Conservation (phyloP, 2,329 filamentous ascomycete genomes). For the Colletotrichum sp. region DNA sequence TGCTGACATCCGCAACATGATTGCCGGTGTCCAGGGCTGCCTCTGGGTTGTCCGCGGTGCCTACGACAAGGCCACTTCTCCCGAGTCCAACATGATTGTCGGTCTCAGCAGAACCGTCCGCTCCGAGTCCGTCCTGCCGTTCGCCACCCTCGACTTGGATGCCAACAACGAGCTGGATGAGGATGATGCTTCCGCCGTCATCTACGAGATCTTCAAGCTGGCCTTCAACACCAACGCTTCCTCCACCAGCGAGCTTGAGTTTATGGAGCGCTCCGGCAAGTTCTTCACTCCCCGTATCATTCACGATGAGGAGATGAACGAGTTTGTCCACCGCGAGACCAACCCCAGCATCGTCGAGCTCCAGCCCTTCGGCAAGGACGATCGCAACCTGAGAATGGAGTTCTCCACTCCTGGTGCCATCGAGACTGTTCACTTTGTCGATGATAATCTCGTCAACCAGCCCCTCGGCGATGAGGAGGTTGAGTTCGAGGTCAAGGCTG, state of each 20-base stretch:
- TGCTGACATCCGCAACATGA: slow-evolving; percentile 35
- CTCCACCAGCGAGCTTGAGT: slow-evolving; percentile 44
- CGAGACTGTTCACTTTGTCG: slow-evolving; percentile 43
- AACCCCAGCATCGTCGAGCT: slow-evolving; percentile 39
- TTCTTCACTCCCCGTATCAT: slow-evolving; percentile 45
- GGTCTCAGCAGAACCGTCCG: slow-evolving; percentile 50
- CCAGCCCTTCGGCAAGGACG: slow-evolving; percentile 41
- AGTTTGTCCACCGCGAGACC: slow-evolving; percentile 46
- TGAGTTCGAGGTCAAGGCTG: slow-evolving; percentile 46
- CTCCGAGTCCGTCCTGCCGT: slow-evolving; percentile 48
- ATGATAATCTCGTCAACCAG: slow-evolving; percentile 31
- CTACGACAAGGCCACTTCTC: slow-evolving; percentile 37
- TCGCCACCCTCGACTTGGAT: slow-evolving; percentile 51
- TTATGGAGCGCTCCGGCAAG: slow-evolving; percentile 40
- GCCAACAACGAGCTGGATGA: slow-evolving; percentile 33
- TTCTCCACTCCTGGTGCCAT: slow-evolving; percentile 41
- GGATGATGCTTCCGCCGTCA: slow-evolving; percentile 32
- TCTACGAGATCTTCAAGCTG: slow-evolving; percentile 38
- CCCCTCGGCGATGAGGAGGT: slow-evolving; percentile 39
- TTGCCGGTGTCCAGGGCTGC: slow-evolving; percentile 36
- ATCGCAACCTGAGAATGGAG: slow-evolving; percentile 37
- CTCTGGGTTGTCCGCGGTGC: slow-evolving; percentile 46
- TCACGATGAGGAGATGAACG: slow-evolving; percentile 44
- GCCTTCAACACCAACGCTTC: slow-evolving; percentile 36
- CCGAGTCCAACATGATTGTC: slow-evolving; percentile 46